phyloP scores from a whole-genome alignment of 441 rosid genomes.

The Brassica hybrid region DNA sequence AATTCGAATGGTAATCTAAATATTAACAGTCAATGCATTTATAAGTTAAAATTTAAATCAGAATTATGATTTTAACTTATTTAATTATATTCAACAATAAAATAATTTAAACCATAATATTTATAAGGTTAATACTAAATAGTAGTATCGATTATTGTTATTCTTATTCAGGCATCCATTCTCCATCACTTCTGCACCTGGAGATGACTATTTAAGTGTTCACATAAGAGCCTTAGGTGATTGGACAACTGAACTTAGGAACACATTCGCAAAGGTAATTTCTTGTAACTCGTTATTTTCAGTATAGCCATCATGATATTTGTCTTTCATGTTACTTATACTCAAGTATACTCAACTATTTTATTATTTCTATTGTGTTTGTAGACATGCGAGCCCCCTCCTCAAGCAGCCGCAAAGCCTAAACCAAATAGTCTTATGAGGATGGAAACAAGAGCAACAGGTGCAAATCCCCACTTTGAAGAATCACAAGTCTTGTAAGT shows the following conservation, averaged over 20 bases:
- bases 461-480: slow-evolving; percentile 48
- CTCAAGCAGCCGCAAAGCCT: slow-evolving; percentile 42
- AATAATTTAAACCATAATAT: not conserved
- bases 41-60: not conserved
- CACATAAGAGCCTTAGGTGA: slow-evolving; percentile 92
- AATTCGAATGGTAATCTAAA: slow-evolving; percentile 71
- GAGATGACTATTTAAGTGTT: slow-evolving; percentile 81
- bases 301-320: not conserved
- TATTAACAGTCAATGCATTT: not conserved
- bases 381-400: slow-evolving; percentile 75
- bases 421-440: slow-evolving; percentile 59
- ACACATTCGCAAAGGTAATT: slow-evolving; percentile 65
- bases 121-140: not conserved
- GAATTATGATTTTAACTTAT: not conserved
- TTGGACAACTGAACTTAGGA: slow-evolving; percentile 83
- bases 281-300: not conserved
- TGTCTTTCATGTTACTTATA: not conserved
- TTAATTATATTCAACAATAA: not conserved
- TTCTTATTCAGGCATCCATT: slow-evolving; percentile 79
- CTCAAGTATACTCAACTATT: slow-evolving; percentile 2
- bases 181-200: slow-evolving; percentile 94
- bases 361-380: not conserved
- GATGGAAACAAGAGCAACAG: slow-evolving; percentile 66
- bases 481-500: slow-evolving; percentile 61
- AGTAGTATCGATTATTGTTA: not conserved